A percentile compares a stretch with the other conserved stretches of the same genome.
Evolutionary conservation across 305 asterid species (phyloP).

Genomic region (Solanum hybrid): DNA sequence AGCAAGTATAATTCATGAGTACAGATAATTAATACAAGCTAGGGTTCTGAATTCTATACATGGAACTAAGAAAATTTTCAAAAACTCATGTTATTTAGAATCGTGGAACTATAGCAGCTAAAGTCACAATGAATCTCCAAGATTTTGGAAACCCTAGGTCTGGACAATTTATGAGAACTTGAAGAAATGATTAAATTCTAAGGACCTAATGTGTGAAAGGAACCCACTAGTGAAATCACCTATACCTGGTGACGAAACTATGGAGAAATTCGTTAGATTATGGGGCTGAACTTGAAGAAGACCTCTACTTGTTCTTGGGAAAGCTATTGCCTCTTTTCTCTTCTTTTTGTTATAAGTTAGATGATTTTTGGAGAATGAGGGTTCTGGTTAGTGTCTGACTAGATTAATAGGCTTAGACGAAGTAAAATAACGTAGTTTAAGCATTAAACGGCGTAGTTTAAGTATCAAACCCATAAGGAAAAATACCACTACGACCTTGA

Average conservation of each 20-base stretch:
- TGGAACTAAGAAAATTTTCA: not conserved
- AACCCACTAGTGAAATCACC: not conserved
- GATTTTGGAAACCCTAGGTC: not conserved
- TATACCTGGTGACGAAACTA: not conserved
- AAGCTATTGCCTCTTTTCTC: too few species aligned
- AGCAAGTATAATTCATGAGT: not conserved
- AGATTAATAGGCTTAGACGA: not conserved
- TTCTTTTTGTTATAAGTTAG: not conserved
- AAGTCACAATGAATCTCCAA: not conserved
- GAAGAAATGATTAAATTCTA: not conserved
- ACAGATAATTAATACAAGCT: not conserved
- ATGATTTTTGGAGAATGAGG: not conserved
- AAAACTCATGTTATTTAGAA: not conserved
- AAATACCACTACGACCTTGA: not conserved
- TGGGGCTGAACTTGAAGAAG: not conserved
- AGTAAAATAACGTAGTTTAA: too few species aligned
- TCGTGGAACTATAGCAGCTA: not conserved
- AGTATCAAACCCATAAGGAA: not conserved
- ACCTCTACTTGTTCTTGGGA: not conserved
- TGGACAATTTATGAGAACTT: not conserved
- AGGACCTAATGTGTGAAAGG: not conserved
- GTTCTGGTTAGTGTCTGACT: not conserved
- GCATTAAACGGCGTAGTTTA: not conserved
- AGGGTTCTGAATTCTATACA: not conserved
- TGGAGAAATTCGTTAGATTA: too few species aligned